phyloP scores from a whole-genome alignment of 371 early-diverging fungal species.

The Apophysomyces variabilis region DNA sequence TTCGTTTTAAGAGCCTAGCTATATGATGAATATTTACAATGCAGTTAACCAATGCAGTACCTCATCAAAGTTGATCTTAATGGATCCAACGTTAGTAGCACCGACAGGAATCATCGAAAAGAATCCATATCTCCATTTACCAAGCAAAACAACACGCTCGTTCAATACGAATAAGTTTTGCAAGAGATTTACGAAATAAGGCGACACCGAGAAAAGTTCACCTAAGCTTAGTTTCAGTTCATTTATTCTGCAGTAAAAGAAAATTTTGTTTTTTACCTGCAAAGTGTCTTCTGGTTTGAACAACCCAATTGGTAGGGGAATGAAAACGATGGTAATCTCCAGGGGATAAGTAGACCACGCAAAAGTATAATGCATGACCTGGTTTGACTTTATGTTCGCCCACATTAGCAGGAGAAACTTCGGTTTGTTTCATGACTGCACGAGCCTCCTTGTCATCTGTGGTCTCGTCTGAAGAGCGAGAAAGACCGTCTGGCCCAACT shows the following conservation, averaged over 20 bases:
- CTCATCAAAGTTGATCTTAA: slow-evolving; percentile 90
- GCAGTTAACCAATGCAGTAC: slow-evolving; percentile 26
- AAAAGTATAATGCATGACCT: slow-evolving; percentile 81
- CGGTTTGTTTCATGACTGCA: slow-evolving; percentile 26
- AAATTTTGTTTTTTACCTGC: slow-evolving; percentile 53
- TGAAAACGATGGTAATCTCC: slow-evolving; percentile 99
- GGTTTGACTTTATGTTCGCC: slow-evolving; percentile 55
- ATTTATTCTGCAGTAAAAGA: not conserved
- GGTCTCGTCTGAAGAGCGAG: slow-evolving; percentile 24
- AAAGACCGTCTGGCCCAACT: slow-evolving; percentile 51
- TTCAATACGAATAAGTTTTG: slow-evolving; percentile 93
- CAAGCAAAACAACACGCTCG: slow-evolving; percentile 92
- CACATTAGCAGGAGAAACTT: slow-evolving; percentile 27
- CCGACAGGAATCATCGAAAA: slow-evolving; percentile 97
- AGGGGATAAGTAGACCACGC: slow-evolving; percentile 95
- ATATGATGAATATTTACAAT: not conserved
- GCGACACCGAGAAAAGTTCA: slow-evolving; percentile 94
- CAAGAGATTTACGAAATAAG: slow-evolving; percentile 81
- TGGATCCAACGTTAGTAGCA: slow-evolving; percentile 97
- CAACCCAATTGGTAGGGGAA: slow-evolving; percentile 94
- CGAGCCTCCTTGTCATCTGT: slow-evolving; percentile 26
- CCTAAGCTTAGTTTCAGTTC: slow-evolving; percentile 45
- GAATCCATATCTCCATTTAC: slow-evolving; percentile 93
- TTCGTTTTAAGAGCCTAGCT: slow-evolving; percentile 76
- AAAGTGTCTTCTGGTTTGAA: slow-evolving; percentile 87